These are phyloP conservation scores for Suillus ampliporus DNA, from an alignment of 768 basidiomycete genomes.

Conservation along the genomic window DNA sequence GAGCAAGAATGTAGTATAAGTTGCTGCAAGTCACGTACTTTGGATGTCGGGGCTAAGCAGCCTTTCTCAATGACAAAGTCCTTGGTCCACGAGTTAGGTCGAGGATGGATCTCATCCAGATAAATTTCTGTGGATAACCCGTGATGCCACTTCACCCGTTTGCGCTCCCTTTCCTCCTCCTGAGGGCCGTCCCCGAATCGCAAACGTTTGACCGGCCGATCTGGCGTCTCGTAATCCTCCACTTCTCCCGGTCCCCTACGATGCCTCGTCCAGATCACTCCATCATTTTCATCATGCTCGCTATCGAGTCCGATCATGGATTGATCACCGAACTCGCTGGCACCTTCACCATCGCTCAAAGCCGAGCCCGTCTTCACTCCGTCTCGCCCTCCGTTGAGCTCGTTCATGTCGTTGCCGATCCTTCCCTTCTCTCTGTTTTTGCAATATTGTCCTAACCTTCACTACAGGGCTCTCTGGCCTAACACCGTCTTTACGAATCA, in stretches of 20 bases:
- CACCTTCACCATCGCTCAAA: slow-evolving; percentile 39
- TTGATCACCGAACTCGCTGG: slow-evolving; percentile 16
- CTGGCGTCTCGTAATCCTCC: slow-evolving; percentile 77
- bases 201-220: slow-evolving; percentile 47
- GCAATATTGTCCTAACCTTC: slow-evolving; percentile 69
- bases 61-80: slow-evolving; percentile 55
- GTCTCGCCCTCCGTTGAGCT: slow-evolving; percentile 62
- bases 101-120: slow-evolving; percentile 66
- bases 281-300: slow-evolving; percentile 33
- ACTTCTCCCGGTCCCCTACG: slow-evolving; percentile 78
- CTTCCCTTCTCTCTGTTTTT: slow-evolving; percentile 71
- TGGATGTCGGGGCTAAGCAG: slow-evolving; percentile 70
- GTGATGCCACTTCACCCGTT: slow-evolving; percentile 80
- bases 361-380: slow-evolving; percentile 41
- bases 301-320: slow-evolving; percentile 8
- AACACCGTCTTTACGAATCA: slow-evolving; percentile 69
- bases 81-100: slow-evolving; percentile 49
- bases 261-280: slow-evolving; percentile 45
- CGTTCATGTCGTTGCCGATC: slow-evolving; percentile 58
- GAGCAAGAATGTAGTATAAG: slow-evolving; percentile 8
- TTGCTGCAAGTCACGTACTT: slow-evolving; percentile 50
- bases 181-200: slow-evolving; percentile 41
- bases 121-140: slow-evolving; percentile 66
- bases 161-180: slow-evolving; percentile 39
- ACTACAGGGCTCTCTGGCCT: slow-evolving; percentile 83